Evolutionary conservation across 306 rosid genomes (phyloP), one percentile per base, ranked within the genome.

Genomic region (Sechiopsis laciniata): DNA sequence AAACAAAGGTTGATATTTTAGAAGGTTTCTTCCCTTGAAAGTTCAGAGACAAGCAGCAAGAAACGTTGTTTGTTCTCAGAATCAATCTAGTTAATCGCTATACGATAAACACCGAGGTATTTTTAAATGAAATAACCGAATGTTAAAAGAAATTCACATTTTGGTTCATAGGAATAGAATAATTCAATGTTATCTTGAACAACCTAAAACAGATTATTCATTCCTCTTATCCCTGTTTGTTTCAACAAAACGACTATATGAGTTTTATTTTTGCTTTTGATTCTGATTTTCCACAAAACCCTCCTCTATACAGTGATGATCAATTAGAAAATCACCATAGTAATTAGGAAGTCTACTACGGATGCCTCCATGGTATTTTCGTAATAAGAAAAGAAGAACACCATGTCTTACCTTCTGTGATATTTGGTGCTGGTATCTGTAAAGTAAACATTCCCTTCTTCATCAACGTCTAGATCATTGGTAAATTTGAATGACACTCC

Each of bases 391-490:
- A 72, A 40, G 42, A 56, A 46, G 17, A 48, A 6, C 29, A 78
- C 20, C 46, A 77, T 42, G 55, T 20, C 73, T 51, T 85, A 93
- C 98, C 98, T 93, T 74, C 98, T 86, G 45, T 53, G 85, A 76
- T 90, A 93, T 20, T 45, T 82, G 67, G 78, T 58, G 79, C 96
- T 88, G 83, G 90, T 93, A 69, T 90, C 97, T 0, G 98, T 90
- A 60, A 93, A 93, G 82, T 93, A 93, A 60, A 87, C 89, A 78
- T 87, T 93, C 78, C 97, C 96, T 85, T 87, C 88, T 0, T 75
- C 74, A 79, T 93, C 98, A 66, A 93, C 46, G 74, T 93, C 98
- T 56, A 90, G 87, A 83, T 90, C 97, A 74, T 93, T 93, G 15
- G 97, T 84, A 77, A 93, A 93, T 59, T 80, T 37, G 8, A 93